Conservation (phyloP, 2,329 filamentous ascomycete species). For the Colletotrichum plurivorum region DNA sequence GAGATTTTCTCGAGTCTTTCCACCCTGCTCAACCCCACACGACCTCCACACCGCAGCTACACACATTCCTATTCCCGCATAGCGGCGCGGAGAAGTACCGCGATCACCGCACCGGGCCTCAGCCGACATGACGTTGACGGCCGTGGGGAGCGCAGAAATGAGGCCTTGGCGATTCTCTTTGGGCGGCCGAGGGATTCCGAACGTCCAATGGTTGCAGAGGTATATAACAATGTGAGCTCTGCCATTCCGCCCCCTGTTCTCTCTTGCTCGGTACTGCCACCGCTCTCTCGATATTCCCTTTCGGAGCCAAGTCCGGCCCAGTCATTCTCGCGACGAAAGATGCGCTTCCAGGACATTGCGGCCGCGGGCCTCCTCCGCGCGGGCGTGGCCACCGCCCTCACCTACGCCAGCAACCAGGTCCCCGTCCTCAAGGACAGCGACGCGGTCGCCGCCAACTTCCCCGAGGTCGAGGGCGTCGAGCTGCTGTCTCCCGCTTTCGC, state of each 20-base stretch:
- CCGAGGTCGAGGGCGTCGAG: conserved; percentile 37
- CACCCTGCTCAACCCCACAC: conserved; percentile 23
- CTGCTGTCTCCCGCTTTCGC: conserved; percentile 47
- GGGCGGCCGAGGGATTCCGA: not conserved
- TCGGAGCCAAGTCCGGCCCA: conserved; percentile 12
- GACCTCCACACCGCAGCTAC: conserved; percentile 23
- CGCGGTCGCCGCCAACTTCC: conserved; percentile 42
- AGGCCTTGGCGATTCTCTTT: conserved; percentile 24
- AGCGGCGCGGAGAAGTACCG: conserved; percentile 15
- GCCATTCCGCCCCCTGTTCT: not conserved
- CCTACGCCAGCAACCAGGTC: conserved; percentile 47
- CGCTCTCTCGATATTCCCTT: not conserved
- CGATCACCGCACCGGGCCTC: not conserved
- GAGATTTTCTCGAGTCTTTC: not conserved
- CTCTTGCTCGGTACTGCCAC: not conserved
- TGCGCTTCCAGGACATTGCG: conserved; percentile 20
- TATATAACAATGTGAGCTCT: not conserved
- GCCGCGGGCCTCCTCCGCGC: conserved; percentile 40
- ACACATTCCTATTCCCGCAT: conserved; percentile 37
- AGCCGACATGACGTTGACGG: conserved; percentile 22
- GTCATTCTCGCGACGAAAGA: not conserved
- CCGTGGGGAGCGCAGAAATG: not conserved
- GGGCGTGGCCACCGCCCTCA: conserved; percentile 41
- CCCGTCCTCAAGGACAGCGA: conserved; percentile 43
- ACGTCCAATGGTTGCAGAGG: too few relatives aligned